Percentiles rank a stretch among this genome's conserved stretches.
These are phyloP conservation scores for Russula foetens DNA, from an alignment of 768 basidiomycete species.

Conservation along the genomic window DNA sequence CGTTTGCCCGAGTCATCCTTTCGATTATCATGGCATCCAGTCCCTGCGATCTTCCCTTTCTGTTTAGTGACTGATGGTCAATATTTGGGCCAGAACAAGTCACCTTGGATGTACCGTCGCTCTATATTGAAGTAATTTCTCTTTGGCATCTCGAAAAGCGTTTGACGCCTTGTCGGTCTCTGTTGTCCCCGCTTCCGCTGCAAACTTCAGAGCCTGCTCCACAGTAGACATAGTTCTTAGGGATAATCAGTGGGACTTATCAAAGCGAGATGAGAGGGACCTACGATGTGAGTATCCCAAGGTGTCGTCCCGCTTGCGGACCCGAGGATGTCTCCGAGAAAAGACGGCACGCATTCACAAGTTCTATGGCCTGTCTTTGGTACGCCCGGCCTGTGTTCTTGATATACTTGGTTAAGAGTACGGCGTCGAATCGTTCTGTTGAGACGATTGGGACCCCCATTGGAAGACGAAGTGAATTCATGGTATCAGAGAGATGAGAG, in stretches of 20 bases:
- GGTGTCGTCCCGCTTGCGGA: background rate
- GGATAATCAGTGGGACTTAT: background rate
- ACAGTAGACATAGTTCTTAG: background rate
- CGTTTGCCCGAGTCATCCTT: background rate
- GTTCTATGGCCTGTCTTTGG: slow-evolving; percentile 6
- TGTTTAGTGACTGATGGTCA: background rate
- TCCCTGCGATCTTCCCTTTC: background rate
- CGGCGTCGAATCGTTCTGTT: background rate
- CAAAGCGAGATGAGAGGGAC: background rate
- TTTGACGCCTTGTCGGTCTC: background rate
- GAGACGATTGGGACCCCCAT: background rate
- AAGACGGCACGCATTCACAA: background rate
- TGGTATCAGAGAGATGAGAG: background rate
- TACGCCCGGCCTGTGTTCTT: background rate
- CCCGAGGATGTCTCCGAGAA: background rate
- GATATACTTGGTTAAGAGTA: background rate
- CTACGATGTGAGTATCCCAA: background rate
- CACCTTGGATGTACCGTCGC: background rate
- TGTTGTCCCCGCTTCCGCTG: slow-evolving; percentile 1
- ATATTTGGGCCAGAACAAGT: background rate
- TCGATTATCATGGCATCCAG: background rate
- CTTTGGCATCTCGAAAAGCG: background rate
- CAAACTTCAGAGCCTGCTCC: background rate
- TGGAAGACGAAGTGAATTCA: background rate
- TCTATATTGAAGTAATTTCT: background rate